phyloP scores from a whole-genome alignment of 164 flowering plant species.

The Vitis rupestris region DNA sequence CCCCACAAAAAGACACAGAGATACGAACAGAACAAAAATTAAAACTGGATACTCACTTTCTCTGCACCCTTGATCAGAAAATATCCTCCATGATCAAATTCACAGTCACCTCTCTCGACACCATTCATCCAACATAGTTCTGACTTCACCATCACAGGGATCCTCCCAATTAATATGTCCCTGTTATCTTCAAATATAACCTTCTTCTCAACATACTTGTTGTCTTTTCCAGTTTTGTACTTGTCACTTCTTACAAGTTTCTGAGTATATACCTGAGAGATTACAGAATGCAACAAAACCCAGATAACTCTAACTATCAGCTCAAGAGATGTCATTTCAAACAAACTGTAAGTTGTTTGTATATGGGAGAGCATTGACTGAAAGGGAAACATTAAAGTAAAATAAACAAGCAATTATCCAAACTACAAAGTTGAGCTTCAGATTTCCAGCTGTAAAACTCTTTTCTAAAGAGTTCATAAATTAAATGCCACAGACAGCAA shows the following conservation, averaged over 20 bases:
- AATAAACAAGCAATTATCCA: neutral
- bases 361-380: no score
- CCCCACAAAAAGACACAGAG: neutral
- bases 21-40: neutral
- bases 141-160: conserved; percentile 97
- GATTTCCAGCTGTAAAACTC: neutral
- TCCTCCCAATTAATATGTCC: conserved; percentile 61
- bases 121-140: conserved; percentile 74
- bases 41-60: conserved; percentile 47
- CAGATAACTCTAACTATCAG: neutral
- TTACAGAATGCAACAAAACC: neutral
- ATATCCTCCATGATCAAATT: conserved; percentile 91
- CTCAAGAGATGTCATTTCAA: no score
- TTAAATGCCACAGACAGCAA: neutral
- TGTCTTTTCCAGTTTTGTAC: conserved; percentile 79
- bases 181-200: conserved; percentile 30
- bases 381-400: neutral
- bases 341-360: no score
- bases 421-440: neutral
- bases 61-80: conserved; percentile 91
- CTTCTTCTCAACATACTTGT: conserved; percentile 41
- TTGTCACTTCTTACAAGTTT: conserved; percentile 63
- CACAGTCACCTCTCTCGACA: conserved; percentile 64
- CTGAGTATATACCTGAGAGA: conserved; percentile 60
- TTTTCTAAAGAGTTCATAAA: neutral